A percentile compares a stretch with the other conserved stretches of the same genome.
These are phyloP conservation scores for Mycena metata DNA, from an alignment of 768 basidiomycete species.

Conservation along the genomic window DNA sequence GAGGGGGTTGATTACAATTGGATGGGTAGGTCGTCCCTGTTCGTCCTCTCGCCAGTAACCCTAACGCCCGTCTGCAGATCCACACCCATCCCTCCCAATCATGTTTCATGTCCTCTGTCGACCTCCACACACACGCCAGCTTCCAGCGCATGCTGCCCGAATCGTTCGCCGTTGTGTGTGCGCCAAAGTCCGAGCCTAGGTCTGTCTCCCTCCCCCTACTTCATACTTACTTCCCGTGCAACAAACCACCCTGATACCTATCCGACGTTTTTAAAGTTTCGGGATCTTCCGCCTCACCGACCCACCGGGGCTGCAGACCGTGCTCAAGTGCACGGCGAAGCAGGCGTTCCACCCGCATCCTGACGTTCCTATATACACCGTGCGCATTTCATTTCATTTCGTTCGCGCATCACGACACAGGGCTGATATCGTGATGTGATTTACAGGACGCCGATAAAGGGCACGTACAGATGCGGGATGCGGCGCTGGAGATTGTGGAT, in stretches of 20 bases:
- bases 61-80: constrained; percentile 63
- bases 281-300: constrained; percentile 93
- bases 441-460: constrained; percentile 85
- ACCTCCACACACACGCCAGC: constrained; percentile 90
- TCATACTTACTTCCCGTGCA: background rate
- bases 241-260: too few species aligned
- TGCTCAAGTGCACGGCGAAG: constrained; percentile 75
- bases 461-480: constrained; percentile 84
- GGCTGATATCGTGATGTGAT: constrained; percentile 4
- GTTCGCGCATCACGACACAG: background rate
- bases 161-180: constrained; percentile 93
- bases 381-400: constrained; percentile 52
- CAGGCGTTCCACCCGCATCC: constrained; percentile 92
- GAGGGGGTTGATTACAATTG: constrained; percentile 85
- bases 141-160: constrained; percentile 94
- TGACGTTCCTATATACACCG: constrained; percentile 88
- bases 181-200: constrained; percentile 84
- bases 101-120: constrained; percentile 92
- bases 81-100: constrained; percentile 54
- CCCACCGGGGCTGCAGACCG: constrained; percentile 83
- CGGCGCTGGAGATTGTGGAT: constrained; percentile 87
- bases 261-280: constrained; percentile 64
- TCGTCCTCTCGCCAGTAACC: too few species aligned
- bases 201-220: constrained; percentile 49
- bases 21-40: constrained; percentile 75